Conservation (phyloP, 495 filamentous ascomycete species). For the Xylaria venustula region DNA sequence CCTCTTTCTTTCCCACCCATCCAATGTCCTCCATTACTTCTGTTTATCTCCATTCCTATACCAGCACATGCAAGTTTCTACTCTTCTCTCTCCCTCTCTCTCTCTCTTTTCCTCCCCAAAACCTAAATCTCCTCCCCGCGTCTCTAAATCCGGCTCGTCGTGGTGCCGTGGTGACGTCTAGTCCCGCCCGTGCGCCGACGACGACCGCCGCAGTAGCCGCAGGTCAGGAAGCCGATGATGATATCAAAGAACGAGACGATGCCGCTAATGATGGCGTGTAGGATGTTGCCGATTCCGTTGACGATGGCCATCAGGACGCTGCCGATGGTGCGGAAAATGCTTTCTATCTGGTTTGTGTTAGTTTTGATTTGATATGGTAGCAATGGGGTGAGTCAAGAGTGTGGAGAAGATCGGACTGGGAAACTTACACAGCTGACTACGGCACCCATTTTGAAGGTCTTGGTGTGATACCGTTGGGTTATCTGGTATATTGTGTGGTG, state of each 20-base stretch:
- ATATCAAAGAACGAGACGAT: slow-evolving; percentile 76
- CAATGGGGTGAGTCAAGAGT: background rate
- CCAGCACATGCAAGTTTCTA: too few species aligned
- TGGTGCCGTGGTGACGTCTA: slow-evolving; percentile 23
- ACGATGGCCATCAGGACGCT: slow-evolving; percentile 80
- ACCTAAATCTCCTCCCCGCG: background rate
- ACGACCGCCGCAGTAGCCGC: slow-evolving; percentile 52
- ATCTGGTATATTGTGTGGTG: slow-evolving; percentile 16
- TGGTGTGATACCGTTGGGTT: slow-evolving; percentile 15
- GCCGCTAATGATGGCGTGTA: slow-evolving; percentile 77
- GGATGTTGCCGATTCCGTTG: slow-evolving; percentile 72
- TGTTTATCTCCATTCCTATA: background rate
- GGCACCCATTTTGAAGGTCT: slow-evolving; percentile 76
- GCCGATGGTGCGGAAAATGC: slow-evolving; percentile 81
- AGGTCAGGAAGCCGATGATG: slow-evolving; percentile 85
- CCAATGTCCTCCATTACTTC: background rate
- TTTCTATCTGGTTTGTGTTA: slow-evolving; percentile 59
- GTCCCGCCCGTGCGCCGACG: slow-evolving; percentile 12
- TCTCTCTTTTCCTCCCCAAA: too few species aligned
- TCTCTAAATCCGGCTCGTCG: slow-evolving; percentile 27
- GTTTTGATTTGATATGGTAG: too few species aligned
- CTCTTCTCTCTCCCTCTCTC: too few species aligned
- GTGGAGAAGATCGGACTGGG: slow-evolving; percentile 1
- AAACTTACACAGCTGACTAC: slow-evolving; percentile 90
- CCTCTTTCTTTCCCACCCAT: background rate